Conservation (phyloP, 1,284 basidiomycete species). For the Rhodotorula sp. region DNA sequence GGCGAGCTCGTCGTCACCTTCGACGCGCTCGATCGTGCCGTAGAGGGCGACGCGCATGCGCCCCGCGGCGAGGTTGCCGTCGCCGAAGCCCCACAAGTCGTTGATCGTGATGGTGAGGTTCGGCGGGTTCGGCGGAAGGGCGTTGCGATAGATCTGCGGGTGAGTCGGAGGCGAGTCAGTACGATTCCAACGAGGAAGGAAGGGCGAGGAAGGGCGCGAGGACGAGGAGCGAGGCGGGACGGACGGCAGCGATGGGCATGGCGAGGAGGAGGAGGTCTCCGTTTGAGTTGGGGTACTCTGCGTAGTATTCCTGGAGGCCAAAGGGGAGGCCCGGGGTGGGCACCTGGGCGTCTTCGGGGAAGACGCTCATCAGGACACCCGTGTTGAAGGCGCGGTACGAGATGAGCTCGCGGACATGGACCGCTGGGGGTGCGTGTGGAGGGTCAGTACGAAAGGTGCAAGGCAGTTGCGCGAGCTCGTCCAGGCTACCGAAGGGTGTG, state of each 20-base stretch:
- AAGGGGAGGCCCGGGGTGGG: conserved; percentile 31
- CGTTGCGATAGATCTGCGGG: conserved; percentile 40
- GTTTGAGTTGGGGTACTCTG: conserved; percentile 36
- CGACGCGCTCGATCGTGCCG: conserved; percentile 37
- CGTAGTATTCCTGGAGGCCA: conserved; percentile 43
- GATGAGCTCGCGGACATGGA: conserved; percentile 40
- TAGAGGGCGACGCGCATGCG: conserved; percentile 41
- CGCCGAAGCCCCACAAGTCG: conserved; percentile 38
- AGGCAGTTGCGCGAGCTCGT: background rate
- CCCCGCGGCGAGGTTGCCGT: conserved; percentile 40
- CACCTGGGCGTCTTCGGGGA: conserved; percentile 12
- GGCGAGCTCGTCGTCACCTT: conserved; percentile 27
- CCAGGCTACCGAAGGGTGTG: background rate
- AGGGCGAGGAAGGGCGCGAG: background rate
- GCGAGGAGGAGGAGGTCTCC: conserved; percentile 41
- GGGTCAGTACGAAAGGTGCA: too few species aligned
- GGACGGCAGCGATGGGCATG: conserved; percentile 40
- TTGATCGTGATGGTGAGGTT: conserved; percentile 41
- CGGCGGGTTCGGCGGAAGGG: conserved; percentile 35
- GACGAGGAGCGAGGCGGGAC: conserved; percentile 7
- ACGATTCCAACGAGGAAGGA: background rate
- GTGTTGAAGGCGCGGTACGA: conserved; percentile 24
- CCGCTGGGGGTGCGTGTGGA: conserved; percentile 16
- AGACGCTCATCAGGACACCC: conserved; percentile 34
- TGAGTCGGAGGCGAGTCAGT: too few species aligned